Conservation (phyloP, 495 filamentous ascomycete species). For the Trypethelium eluteriae region DNA sequence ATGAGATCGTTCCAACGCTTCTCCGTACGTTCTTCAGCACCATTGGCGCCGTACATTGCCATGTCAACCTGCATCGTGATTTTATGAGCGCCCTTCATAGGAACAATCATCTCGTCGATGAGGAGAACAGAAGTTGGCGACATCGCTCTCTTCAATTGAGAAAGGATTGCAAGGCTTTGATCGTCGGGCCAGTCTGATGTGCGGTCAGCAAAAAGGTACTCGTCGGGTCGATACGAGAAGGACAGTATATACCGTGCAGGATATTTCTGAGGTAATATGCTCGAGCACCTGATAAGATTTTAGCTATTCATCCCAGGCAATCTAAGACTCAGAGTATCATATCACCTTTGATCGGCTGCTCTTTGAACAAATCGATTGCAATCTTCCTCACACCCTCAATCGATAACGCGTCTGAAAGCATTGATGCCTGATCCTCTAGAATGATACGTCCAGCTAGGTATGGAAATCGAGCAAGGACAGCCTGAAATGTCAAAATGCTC, state of each 20-base stretch:
- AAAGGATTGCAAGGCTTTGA: background rate
- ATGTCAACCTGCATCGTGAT: background rate
- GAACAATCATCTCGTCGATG: background rate
- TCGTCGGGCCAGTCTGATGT: background rate
- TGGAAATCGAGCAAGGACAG: background rate
- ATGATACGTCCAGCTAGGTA: background rate
- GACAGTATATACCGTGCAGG: background rate
- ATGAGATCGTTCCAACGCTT: background rate
- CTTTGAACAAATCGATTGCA: background rate
- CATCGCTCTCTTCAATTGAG: background rate
- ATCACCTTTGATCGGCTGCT: background rate
- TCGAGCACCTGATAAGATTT: background rate
- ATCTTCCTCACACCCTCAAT: background rate
- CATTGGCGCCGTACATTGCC: background rate
- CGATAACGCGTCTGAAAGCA: background rate
- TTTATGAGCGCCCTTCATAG: background rate
- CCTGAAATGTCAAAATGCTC: background rate
- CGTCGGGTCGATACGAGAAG: background rate
- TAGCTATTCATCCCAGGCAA: background rate
- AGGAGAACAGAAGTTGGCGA: background rate
- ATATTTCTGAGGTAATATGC: background rate
- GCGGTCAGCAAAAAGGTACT: background rate
- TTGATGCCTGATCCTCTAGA: background rate
- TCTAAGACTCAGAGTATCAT: background rate
- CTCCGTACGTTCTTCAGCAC: background rate